Conservation (phyloP, 768 basidiomycete genomes). For the Rhizopogon vesiculosus region DNA sequence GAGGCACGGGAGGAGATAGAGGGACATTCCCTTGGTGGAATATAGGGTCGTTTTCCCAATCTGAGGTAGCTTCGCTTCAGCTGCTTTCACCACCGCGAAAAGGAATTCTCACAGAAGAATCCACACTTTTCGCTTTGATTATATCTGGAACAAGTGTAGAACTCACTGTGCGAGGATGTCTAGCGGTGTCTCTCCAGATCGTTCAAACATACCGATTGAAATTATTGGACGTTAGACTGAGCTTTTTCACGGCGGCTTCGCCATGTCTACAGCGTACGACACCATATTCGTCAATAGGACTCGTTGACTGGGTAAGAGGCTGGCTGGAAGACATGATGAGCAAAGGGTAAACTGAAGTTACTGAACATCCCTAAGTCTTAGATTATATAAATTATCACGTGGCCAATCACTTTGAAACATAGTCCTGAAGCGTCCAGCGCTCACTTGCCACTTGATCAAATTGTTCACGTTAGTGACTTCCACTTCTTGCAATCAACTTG, state of each 20-base stretch:
- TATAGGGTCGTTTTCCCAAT: slow-evolving; percentile 27
- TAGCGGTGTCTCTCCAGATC: not conserved
- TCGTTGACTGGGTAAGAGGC: slow-evolving; percentile 13
- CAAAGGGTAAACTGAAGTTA: not conserved
- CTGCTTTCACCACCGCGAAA: slow-evolving; percentile 1
- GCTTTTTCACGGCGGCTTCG: slow-evolving; percentile 14
- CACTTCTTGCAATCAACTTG: not conserved
- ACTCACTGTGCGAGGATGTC: slow-evolving; percentile 20
- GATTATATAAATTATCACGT: slow-evolving; percentile 13
- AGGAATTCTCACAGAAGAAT: slow-evolving; percentile 33
- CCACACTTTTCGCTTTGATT: slow-evolving; percentile 6
- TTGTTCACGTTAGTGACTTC: no score
- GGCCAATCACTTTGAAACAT: not conserved
- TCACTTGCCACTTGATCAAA: no score
- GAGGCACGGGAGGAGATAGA: not conserved
- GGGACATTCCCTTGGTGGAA: not conserved
- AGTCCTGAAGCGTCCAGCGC: no score
- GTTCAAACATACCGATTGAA: slow-evolving; percentile 31
- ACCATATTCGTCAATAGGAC: slow-evolving; percentile 23
- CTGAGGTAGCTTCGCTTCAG: slow-evolving; percentile 12
- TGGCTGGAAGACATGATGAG: slow-evolving; percentile 8
- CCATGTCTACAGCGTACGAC: slow-evolving; percentile 32
- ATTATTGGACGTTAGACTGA: slow-evolving; percentile 28
- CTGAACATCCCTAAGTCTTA: not conserved
- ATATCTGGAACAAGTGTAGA: slow-evolving; percentile 32